phyloP scores from a whole-genome alignment of 768 basidiomycete genomes.

The Russula brevipes region DNA sequence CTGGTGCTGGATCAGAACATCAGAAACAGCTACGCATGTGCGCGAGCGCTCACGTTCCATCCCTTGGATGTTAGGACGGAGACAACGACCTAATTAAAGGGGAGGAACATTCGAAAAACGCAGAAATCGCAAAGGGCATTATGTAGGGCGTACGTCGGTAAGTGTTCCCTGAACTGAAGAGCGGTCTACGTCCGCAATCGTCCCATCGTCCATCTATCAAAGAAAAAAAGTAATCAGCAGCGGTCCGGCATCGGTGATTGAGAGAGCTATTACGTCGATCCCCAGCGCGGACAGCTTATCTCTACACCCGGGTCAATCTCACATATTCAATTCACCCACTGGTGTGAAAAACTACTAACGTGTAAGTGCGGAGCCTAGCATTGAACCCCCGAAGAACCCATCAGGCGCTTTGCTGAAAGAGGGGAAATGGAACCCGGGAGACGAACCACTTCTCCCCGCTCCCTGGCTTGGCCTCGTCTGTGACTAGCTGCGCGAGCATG shows the following conservation, averaged over 20 bases:
- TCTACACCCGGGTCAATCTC: neutral
- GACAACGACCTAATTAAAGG: conserved; percentile 1
- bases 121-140: neutral
- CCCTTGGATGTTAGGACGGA: conserved; percentile 4
- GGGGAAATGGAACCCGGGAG: neutral
- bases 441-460: conserved; percentile 12
- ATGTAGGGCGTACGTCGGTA: conserved; percentile 5
- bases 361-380: conserved; percentile 14
- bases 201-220: conserved; percentile 3
- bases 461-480: conserved; percentile 12
- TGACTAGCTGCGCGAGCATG: conserved; percentile 20
- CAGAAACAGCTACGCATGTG: neutral
- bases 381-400: neutral
- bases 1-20: neutral
- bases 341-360: conserved; percentile 1
- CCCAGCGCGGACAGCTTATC: conserved; percentile 18
- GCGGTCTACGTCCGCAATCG: conserved; percentile 4
- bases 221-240: neutral
- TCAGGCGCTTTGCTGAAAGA: neutral
- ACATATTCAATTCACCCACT: neutral
- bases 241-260: neutral
- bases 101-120: too few relatives aligned
- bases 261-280: conserved; percentile 13
- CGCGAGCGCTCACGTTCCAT: conserved; percentile 6
- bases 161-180: conserved; percentile 1